Evolutionary conservation across 805 yeast species (phyloP).

Genomic region (Yarrowia sp.): DNA sequence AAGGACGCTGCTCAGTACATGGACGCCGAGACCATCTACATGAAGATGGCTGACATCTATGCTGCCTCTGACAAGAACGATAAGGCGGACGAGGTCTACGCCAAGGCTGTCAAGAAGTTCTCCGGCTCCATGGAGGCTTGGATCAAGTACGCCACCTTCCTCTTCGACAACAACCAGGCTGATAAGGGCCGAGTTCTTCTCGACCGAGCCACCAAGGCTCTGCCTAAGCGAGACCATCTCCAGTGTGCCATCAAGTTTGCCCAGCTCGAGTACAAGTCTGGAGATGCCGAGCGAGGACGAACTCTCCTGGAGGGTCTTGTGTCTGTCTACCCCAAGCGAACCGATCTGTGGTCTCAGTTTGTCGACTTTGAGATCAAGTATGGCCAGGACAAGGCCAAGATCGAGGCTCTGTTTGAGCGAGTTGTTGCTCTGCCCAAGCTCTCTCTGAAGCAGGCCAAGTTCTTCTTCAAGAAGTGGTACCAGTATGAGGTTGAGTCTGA

Average conservation of each 20-base stretch:
- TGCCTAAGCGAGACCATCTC: slow-evolving; percentile 58
- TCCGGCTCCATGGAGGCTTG: slow-evolving; percentile 67
- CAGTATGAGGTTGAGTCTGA: slow-evolving; percentile 65
- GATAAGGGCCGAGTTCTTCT: slow-evolving; percentile 61
- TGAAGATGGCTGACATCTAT: slow-evolving; percentile 71
- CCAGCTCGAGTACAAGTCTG: slow-evolving; percentile 71
- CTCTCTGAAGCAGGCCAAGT: slow-evolving; percentile 85
- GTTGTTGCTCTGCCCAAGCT: slow-evolving; percentile 60
- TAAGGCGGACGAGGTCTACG: slow-evolving; percentile 67
- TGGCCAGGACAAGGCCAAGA: slow-evolving; percentile 54
- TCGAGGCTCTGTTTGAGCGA: slow-evolving; percentile 79
- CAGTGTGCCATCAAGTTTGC: slow-evolving; percentile 86
- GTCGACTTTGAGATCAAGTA: slow-evolving; percentile 86
- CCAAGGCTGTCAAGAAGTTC: slow-evolving; percentile 70
- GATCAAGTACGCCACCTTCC: slow-evolving; percentile 75
- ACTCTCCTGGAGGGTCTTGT: slow-evolving; percentile 89
- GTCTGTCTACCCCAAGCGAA: slow-evolving; percentile 84
- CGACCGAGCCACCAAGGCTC: slow-evolving; percentile 64
- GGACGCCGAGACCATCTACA: slow-evolving; percentile 83
- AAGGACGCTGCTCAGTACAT: slow-evolving; percentile 82
- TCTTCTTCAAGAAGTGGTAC: slow-evolving; percentile 92
- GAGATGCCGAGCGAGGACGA: slow-evolving; percentile 92
- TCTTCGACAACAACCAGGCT: slow-evolving; percentile 54
- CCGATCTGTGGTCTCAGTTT: slow-evolving; percentile 93
- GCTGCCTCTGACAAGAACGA: slow-evolving; percentile 66